Evolutionary conservation across 2,329 filamentous ascomycete species (phyloP).

Genomic region (Colletotrichum sp.): DNA sequence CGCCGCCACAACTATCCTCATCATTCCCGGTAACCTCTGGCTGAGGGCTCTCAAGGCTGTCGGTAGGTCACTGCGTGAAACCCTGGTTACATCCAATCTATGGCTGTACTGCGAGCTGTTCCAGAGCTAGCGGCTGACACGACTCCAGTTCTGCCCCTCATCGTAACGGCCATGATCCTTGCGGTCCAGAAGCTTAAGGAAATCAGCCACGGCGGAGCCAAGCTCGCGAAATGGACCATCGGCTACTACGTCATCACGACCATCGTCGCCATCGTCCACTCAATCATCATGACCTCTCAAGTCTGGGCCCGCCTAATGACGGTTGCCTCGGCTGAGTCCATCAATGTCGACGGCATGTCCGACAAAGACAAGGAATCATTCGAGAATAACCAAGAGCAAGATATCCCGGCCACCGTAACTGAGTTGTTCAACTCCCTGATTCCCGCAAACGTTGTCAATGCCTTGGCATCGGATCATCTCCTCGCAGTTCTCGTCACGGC

Average conservation of each 20-base stretch:
- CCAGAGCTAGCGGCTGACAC: neutral
- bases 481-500: constrained; percentile 51
- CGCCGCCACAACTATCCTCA: constrained; percentile 44
- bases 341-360: constrained; percentile 30
- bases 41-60: constrained; percentile 52
- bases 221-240: constrained; percentile 53
- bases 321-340: constrained; percentile 34
- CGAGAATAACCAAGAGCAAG: constrained; percentile 35
- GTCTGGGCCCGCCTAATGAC: constrained; percentile 53
- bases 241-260: constrained; percentile 56
- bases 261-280: constrained; percentile 51
- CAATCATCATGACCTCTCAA: constrained; percentile 48
- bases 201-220: constrained; percentile 46
- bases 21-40: constrained; percentile 55
- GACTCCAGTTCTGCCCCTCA: constrained; percentile 52
- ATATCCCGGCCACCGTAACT: constrained; percentile 47
- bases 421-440: constrained; percentile 55
- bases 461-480: constrained; percentile 50
- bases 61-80: constrained; percentile 35
- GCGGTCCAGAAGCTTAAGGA: constrained; percentile 52
- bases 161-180: constrained; percentile 56
- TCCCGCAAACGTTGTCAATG: constrained; percentile 50
- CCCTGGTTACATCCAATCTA: rapidly evolving
- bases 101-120: neutral
- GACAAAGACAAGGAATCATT: constrained; percentile 32